Evolutionary conservation across 2,329 filamentous ascomycete species (phyloP).

Genomic region (Colletotrichum cordylinicola): DNA sequence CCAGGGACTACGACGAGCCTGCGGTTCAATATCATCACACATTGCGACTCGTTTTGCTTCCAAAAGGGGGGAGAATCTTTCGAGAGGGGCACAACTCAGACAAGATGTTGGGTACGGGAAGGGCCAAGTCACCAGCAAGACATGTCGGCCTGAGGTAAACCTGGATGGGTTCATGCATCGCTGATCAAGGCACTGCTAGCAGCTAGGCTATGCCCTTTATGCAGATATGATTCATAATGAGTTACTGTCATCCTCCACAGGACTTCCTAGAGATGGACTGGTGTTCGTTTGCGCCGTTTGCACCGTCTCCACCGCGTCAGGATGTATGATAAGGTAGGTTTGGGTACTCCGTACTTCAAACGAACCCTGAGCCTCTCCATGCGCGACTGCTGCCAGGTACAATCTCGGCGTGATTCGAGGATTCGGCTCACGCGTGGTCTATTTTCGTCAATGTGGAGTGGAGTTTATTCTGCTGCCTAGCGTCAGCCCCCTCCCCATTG

Average conservation of each 20-base stretch:
- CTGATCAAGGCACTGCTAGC: neutral
- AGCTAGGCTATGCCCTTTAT: neutral
- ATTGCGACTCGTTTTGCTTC: neutral
- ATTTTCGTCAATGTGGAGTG: neutral
- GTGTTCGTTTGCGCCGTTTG: neutral
- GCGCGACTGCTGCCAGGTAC: neutral
- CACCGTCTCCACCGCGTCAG: neutral
- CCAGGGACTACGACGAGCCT: neutral
- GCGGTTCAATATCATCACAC: neutral
- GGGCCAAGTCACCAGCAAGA: neutral
- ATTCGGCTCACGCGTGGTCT: neutral
- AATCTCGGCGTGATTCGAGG: neutral
- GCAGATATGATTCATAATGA: neutral
- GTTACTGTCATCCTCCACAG: neutral
- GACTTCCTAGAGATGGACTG: neutral
- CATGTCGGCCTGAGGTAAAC: neutral
- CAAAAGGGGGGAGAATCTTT: neutral
- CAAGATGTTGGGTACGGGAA: rapidly evolving
- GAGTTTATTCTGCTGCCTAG: neutral
- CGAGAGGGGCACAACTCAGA: too few relatives aligned
- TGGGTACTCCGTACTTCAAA: neutral
- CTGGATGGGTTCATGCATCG: neutral
- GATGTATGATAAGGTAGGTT: neutral
- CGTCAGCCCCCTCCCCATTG: neutral
- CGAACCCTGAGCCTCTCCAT: neutral